Percentiles rank a stretch among this genome's conserved stretches.
phyloP scores from a whole-genome alignment of 192 early-diverging fungal species.

The Umbelopsis ramanniana region DNA sequence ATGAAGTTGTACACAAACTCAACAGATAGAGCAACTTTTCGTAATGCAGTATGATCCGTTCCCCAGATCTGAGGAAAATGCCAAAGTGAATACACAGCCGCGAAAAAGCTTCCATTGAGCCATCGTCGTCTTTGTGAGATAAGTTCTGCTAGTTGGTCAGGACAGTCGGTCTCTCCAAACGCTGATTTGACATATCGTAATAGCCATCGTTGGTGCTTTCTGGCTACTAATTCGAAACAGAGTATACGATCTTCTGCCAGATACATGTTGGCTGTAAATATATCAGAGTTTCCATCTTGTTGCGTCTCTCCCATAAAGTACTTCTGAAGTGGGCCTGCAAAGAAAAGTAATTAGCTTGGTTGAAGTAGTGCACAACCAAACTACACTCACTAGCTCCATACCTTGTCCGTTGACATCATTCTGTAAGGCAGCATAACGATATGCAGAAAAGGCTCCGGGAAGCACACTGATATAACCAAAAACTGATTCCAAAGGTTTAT shows the following conservation, averaged over 20 bases:
- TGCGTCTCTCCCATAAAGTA: slow-evolving; percentile 95
- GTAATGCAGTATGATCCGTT: slow-evolving; percentile 49
- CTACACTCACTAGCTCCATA: not conserved
- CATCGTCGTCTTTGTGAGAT: slow-evolving; percentile 97
- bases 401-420: slow-evolving; percentile 62
- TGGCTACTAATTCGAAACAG: slow-evolving; percentile 93
- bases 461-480: slow-evolving; percentile 97
- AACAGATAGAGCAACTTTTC: slow-evolving; percentile 59
- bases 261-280: slow-evolving; percentile 94
- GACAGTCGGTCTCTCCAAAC: slow-evolving; percentile 93
- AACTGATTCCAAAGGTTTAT: slow-evolving; percentile 94
- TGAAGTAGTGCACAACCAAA: no score
- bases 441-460: slow-evolving; percentile 96
- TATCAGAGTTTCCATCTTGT: slow-evolving; percentile 64
- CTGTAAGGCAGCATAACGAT: slow-evolving; percentile 85
- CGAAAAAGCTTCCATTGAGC: slow-evolving; percentile 87
- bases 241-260: slow-evolving; percentile 92
- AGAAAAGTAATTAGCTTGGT: not conserved
- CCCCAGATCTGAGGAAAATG: slow-evolving; percentile 65
- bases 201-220: slow-evolving; percentile 75
- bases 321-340: slow-evolving; percentile 61
- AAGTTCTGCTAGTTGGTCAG: slow-evolving; percentile 86
- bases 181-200: slow-evolving; percentile 89
- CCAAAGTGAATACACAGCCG: slow-evolving; percentile 65
- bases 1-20: slow-evolving; percentile 77